A percentile compares a stretch with the other conserved stretches of the same genome.
Evolutionary conservation across 441 rosid species (phyloP).

Genomic region (Euphorbia schlechtendalii): DNA sequence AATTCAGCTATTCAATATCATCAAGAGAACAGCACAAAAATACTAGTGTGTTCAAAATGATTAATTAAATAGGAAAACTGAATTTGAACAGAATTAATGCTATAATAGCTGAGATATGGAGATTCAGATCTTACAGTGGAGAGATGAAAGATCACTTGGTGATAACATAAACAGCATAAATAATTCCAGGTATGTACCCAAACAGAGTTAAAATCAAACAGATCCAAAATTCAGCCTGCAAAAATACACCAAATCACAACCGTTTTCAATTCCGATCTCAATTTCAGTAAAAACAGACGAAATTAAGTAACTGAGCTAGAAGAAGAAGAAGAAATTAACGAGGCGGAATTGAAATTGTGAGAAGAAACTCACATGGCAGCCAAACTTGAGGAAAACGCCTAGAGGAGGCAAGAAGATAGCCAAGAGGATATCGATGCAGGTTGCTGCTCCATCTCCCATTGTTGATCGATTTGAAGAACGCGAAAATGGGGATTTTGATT

Average conservation of each 20-base stretch:
- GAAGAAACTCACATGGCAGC: conserved; percentile 50
- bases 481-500: too few relatives aligned
- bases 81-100: too few relatives aligned
- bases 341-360: too few relatives aligned
- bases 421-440: conserved; percentile 58
- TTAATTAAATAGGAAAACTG: too few relatives aligned
- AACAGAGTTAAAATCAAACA: conserved; percentile 69
- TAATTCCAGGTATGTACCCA: conserved; percentile 78
- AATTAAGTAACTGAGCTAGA: too few relatives aligned
- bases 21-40: too few relatives aligned
- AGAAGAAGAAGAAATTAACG: too few relatives aligned
- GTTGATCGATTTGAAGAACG: background rate
- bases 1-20: too few relatives aligned
- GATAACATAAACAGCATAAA: conserved; percentile 71
- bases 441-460: conserved; percentile 37
- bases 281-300: background rate
- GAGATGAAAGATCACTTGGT: conserved; percentile 52
- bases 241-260: too few relatives aligned
- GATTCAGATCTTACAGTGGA: background rate
- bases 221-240: conserved; percentile 83
- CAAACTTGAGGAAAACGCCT: conserved; percentile 84
- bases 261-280: too few relatives aligned
- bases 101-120: too few relatives aligned
- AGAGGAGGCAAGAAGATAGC: conserved; percentile 92
- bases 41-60: too few relatives aligned